Evolutionary conservation across 2,329 filamentous ascomycete genomes (phyloP).

Genomic region (Akanthomyces muscarius): DNA sequence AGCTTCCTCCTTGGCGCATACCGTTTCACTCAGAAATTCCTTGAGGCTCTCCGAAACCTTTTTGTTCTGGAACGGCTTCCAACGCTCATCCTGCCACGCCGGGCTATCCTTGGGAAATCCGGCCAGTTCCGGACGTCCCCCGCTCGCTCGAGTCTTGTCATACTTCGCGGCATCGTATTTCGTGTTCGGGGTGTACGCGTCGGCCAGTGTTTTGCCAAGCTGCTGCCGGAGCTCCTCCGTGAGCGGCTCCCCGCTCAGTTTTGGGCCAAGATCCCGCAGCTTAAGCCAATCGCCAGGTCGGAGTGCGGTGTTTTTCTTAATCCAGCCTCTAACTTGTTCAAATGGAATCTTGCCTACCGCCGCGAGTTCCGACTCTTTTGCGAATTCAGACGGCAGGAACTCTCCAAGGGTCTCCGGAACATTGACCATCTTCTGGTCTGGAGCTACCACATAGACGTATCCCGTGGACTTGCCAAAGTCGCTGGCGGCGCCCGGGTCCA

Average conservation of each 20-base stretch:
- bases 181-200: neutral
- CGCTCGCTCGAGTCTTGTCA: neutral
- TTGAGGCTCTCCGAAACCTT: neutral
- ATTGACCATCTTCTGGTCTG: neutral
- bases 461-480: slow-evolving; percentile 1
- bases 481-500: slow-evolving; percentile 2
- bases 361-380: neutral
- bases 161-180: neutral
- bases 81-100: neutral
- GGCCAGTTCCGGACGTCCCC: neutral
- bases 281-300: neutral
- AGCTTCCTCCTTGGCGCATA: neutral
- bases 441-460: neutral
- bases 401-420: neutral
- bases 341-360: neutral
- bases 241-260: neutral
- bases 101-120: neutral
- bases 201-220: neutral
- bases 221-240: neutral
- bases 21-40: neutral
- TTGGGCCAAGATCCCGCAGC: neutral
- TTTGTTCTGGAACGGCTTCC: neutral
- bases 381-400: neutral
- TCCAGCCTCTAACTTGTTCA: neutral
- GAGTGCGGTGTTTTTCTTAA: neutral